These are phyloP conservation scores for Mycena epipterygia DNA, from an alignment of 768 basidiomycete genomes.

Conservation along the genomic window DNA sequence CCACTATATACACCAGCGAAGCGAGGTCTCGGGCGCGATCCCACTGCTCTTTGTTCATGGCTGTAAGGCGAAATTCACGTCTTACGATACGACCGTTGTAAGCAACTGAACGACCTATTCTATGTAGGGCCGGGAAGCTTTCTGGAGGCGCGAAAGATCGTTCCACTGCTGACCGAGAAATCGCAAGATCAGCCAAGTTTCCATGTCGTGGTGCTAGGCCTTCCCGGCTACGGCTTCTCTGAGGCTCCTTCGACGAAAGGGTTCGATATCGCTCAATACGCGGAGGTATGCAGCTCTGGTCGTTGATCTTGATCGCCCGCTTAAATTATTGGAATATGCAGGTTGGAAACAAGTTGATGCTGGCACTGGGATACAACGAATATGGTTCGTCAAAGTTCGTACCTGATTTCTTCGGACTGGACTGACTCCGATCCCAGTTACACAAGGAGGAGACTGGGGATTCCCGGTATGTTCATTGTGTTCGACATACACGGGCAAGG, in stretches of 20 bases:
- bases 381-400: constrained; percentile 24
- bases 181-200: constrained; percentile 64
- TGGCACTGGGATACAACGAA: constrained; percentile 56
- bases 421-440: too few species aligned
- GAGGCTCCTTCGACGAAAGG: constrained; percentile 51
- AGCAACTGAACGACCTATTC: too few species aligned
- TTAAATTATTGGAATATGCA: constrained; percentile 22
- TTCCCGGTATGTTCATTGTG: constrained; percentile 42
- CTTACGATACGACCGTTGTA: not conserved
- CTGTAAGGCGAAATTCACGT: not conserved
- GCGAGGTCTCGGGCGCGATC: constrained; percentile 4
- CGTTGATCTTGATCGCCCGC: not conserved
- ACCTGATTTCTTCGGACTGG: too few species aligned
- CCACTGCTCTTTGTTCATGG: constrained; percentile 28
- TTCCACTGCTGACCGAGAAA: constrained; percentile 63
- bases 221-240: constrained; percentile 77
- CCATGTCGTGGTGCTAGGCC: constrained; percentile 71
- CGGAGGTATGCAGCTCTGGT: constrained; percentile 48
- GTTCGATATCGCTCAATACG: constrained; percentile 53
- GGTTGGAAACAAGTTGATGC: constrained; percentile 64
- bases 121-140: constrained; percentile 77
- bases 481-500: not conserved
- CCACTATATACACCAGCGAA: constrained; percentile 24
- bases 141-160: constrained; percentile 68
- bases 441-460: constrained; percentile 67